Evolutionary conservation across 805 yeast genomes (phyloP).

Genomic region (Starmerella etchellsii): DNA sequence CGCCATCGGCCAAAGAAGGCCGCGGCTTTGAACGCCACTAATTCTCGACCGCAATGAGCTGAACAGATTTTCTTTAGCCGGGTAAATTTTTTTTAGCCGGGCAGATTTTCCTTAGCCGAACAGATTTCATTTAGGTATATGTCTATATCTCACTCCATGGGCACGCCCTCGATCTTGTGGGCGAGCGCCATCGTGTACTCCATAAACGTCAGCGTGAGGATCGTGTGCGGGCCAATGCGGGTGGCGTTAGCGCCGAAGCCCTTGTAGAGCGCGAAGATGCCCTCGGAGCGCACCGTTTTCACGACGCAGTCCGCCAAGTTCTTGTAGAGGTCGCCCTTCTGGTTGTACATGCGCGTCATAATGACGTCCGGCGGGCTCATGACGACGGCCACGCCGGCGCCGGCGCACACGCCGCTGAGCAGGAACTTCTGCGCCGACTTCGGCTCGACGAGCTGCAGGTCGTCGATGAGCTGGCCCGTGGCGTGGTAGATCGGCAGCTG

Average conservation of each 20-base stretch:
- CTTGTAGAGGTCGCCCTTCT: conserved; percentile 70
- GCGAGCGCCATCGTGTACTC: conserved; percentile 76
- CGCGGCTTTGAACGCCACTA: too few species aligned
- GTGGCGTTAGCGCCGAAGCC: conserved; percentile 89
- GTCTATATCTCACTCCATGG: background rate
- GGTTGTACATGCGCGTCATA: conserved; percentile 88
- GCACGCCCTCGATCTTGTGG: conserved; percentile 32
- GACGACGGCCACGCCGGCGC: conserved; percentile 82
- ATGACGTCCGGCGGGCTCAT: conserved; percentile 98
- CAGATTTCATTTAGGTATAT: background rate
- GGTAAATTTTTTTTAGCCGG: too few species aligned
- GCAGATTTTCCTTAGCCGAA: too few species aligned
- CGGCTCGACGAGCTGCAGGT: conserved; percentile 37
- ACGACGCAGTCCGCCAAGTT: conserved; percentile 82
- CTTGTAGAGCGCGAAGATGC: conserved; percentile 77
- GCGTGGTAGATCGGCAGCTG: conserved; percentile 84
- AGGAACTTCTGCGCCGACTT: conserved; percentile 27
- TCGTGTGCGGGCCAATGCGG: conserved; percentile 91
- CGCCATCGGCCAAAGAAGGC: too few species aligned
- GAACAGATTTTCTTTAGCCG: too few species aligned
- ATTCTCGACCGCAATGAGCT: too few species aligned
- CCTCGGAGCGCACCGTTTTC: conserved; percentile 74
- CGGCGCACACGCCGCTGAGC: conserved; percentile 40
- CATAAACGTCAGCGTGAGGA: conserved; percentile 78
- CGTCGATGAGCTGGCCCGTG: conserved; percentile 50